Evolutionary conservation across 2,329 filamentous ascomycete genomes (phyloP), one percentile per base, ranked within the genome.

Genomic region (Torrubiella hemipterigena): DNA sequence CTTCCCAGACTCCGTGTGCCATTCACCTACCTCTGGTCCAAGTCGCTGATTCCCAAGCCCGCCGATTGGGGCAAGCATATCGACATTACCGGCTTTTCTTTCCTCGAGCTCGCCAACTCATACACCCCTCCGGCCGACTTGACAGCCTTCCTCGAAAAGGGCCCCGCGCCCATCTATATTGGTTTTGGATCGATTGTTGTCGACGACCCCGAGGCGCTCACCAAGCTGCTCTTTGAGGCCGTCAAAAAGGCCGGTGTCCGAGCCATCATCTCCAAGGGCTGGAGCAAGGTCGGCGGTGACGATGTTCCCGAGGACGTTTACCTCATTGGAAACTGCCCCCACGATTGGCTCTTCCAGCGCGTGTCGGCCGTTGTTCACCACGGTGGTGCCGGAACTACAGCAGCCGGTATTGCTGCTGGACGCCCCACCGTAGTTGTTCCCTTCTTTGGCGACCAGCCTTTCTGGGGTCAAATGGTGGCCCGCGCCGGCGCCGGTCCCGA

Each of bases 21-120:
- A 0, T 76, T 70, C 42, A 81, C 77, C 1, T 84, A 84, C 42
- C 75, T 77, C 42, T 83, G 79, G 78, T 78, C 75, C 1, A 67
- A 74, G 4, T 63, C 72, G 2, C 50, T 80, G 14, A 73, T 80
- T n/a, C 68, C 73, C 0, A 80, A 79, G 41, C 75, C 75, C 0
- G 52, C 56, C 4, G 75, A 80, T 40, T 80, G 75, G 75, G 64
- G 58, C 5, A 45, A 56, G 1, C 61, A 76, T 30, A 73, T 79
- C 30, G 63, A 67, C 30, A 66, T 78, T 12, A 67, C 68, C 6
- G 74, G 75, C 0, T 80, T 79, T 48, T 22, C 62, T 34, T 78
- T 78, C 41, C 55, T 78, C 1, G 59, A 66, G 6, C 49, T 68
- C 1, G 64, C 68, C 2, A 61, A 57, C 17, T 45, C 42, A 29